These are phyloP conservation scores for Calvatia gigantea DNA, from an alignment of 768 basidiomycete species.

Conservation along the genomic window DNA sequence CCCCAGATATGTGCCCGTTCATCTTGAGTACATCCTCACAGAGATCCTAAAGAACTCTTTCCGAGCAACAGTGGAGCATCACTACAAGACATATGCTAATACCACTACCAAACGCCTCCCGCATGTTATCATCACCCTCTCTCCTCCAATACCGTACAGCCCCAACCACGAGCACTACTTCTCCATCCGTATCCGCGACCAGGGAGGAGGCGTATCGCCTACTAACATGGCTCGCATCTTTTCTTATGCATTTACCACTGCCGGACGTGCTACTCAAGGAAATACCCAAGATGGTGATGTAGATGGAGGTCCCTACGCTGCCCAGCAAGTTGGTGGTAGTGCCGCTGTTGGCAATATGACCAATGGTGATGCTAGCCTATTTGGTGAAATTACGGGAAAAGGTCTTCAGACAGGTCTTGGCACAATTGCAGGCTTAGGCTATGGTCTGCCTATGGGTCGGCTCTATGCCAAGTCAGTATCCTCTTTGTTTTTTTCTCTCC, in stretches of 20 bases:
- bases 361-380: slow-evolving; percentile 49
- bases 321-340: slow-evolving; percentile 71
- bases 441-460: slow-evolving; percentile 80
- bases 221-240: slow-evolving; percentile 77
- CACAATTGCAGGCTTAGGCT: slow-evolving; percentile 88
- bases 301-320: slow-evolving; percentile 77
- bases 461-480: slow-evolving; percentile 57
- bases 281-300: slow-evolving; percentile 38
- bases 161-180: slow-evolving; percentile 44
- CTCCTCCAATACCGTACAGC: slow-evolving; percentile 41
- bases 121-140: slow-evolving; percentile 70
- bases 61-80: slow-evolving; percentile 82
- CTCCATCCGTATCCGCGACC: slow-evolving; percentile 78
- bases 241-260: slow-evolving; percentile 91
- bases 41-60: slow-evolving; percentile 91
- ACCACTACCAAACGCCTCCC: slow-evolving; percentile 42
- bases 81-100: slow-evolving; percentile 22
- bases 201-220: slow-evolving; percentile 81
- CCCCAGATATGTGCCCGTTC: slow-evolving; percentile 78
- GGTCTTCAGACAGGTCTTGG: slow-evolving; percentile 79
- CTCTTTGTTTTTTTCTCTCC: no score
- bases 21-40: slow-evolving; percentile 88
- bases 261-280: slow-evolving; percentile 44
- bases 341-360: slow-evolving; percentile 51
- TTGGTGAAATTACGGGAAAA: slow-evolving; percentile 74